Base-by-base conservation (phyloP, 2,329 filamentous ascomycete genomes). In the Bisporella sp. region DNA sequence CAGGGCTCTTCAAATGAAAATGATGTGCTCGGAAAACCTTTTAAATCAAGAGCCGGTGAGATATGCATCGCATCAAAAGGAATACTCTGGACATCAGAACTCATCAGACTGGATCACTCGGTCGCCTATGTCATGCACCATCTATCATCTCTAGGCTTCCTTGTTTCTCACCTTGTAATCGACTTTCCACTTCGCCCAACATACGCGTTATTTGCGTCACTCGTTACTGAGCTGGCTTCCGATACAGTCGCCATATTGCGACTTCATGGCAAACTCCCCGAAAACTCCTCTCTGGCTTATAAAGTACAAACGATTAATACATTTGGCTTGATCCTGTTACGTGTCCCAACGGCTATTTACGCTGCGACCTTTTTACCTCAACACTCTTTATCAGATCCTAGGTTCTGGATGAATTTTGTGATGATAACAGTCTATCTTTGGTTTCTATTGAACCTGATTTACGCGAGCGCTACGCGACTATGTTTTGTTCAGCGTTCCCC, bases 61-160 rank as follows among this genome's bases (percentile, higher is more conserved):
- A 45, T 50, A 5, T 53, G 51, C 44, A 41, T 53, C 11, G 48
- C 48, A n/a, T 44, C 51, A 21, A 39, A 44, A 41, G 41, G 44
- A 4, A 41, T 53, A 5, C 41, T 53, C 3, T 53, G 47, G 48
- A 32, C 39, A 5, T 53, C 51, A n/a, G 51, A 53, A 31, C 29
- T 53, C 28, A 53, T 49, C 12, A 39, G 51, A 30, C 48, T 53
- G 4, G 47, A 50, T 41, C 44, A 50, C 31, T 39, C 43, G 12
- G 46, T 12, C 8, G 30, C 4, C 4, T 50, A 50, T 28, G 40
- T 50, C 30, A 8, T 30, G 4, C 48, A 50, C 28, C 48, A 46
- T 37, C 44, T 50, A 7, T 31, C 35, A 40, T 46, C 48, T 5
- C 13, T 50, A 9, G 3, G 32, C 13, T 41, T 28, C 31, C 48